Percentiles rank a stretch among this genome's conserved stretches.
phyloP scores from a whole-genome alignment of 176 grass and related monocot species.

The Bonia amplexicaulis region DNA sequence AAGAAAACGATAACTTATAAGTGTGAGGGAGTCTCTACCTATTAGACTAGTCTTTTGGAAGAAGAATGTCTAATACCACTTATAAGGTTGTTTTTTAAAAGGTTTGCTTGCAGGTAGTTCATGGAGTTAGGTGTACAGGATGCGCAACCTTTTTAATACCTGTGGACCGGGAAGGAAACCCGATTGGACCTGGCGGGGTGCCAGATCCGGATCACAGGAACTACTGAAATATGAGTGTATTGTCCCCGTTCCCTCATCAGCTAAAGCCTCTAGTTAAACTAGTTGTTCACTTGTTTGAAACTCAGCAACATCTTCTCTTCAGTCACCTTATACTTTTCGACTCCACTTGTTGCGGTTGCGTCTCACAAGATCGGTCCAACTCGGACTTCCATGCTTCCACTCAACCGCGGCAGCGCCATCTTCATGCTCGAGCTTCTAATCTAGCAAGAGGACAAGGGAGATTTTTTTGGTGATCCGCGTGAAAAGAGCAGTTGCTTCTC shows the following conservation, averaged over 20 bases:
- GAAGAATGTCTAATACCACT: too few relatives aligned
- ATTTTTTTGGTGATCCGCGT: not conserved
- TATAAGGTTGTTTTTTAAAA: too few relatives aligned
- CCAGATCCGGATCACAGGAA: too few relatives aligned
- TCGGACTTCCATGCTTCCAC: constrained; percentile 9
- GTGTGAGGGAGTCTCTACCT: too few relatives aligned
- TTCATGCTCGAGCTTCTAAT: not conserved
- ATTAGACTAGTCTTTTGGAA: too few relatives aligned
- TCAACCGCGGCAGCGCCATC: constrained; percentile 4
- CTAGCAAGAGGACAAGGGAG: constrained; percentile 12
- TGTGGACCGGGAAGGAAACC: too few relatives aligned
- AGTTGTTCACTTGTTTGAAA: not conserved
- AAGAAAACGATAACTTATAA: too few relatives aligned
- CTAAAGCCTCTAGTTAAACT: too few relatives aligned
- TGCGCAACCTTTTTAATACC: too few relatives aligned
- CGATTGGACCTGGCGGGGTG: too few relatives aligned
- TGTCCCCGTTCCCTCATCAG: not conserved
- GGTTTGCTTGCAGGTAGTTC: too few relatives aligned
- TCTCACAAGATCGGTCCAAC: constrained; percentile 12
- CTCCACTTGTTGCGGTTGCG: not conserved
- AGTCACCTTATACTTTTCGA: not conserved
- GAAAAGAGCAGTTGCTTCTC: not conserved
- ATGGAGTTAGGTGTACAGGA: too few relatives aligned
- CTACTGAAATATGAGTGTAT: not conserved
- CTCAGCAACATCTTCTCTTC: not conserved